Evolutionary conservation across 306 rosid genomes (phyloP).

Genomic region (Vigna radiata): DNA sequence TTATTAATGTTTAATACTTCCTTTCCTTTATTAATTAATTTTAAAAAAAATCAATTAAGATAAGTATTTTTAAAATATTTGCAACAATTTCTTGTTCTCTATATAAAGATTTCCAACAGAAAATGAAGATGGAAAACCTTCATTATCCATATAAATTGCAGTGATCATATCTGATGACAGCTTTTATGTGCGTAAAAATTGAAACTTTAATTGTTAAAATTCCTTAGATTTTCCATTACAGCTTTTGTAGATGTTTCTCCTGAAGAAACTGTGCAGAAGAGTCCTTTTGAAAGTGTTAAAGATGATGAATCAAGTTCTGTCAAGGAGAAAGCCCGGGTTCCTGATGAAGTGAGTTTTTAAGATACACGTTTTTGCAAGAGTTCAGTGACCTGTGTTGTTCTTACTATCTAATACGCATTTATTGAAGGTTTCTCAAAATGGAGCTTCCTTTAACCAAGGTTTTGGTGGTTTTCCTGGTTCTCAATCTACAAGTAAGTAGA

Average conservation of each 20-base stretch:
- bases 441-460: slow-evolving; percentile 70
- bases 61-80: not conserved
- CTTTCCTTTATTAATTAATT: not conserved
- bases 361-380: slow-evolving; percentile 37
- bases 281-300: slow-evolving; percentile 70
- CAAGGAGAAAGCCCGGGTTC: slow-evolving; percentile 54
- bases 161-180: slow-evolving; percentile 24
- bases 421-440: slow-evolving; percentile 80
- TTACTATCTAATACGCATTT: slow-evolving; percentile 37
- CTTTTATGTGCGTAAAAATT: slow-evolving; percentile 17
- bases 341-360: slow-evolving; percentile 62
- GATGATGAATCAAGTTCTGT: slow-evolving; percentile 60
- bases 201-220: slow-evolving; percentile 16
- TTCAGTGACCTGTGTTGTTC: slow-evolving; percentile 32
- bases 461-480: slow-evolving; percentile 55
- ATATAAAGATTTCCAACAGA: not conserved
- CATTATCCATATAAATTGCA: slow-evolving; percentile 11
- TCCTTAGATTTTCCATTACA: slow-evolving; percentile 49
- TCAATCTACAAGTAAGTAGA: slow-evolving; percentile 59
- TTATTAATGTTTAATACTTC: not conserved
- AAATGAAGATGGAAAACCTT: not conserved
- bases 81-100: not conserved
- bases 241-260: slow-evolving; percentile 97
- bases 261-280: slow-evolving; percentile 72
- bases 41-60: not conserved